Evolutionary conservation across 257 asterid genomes (phyloP).

Genomic region (Cinchona pubescens): DNA sequence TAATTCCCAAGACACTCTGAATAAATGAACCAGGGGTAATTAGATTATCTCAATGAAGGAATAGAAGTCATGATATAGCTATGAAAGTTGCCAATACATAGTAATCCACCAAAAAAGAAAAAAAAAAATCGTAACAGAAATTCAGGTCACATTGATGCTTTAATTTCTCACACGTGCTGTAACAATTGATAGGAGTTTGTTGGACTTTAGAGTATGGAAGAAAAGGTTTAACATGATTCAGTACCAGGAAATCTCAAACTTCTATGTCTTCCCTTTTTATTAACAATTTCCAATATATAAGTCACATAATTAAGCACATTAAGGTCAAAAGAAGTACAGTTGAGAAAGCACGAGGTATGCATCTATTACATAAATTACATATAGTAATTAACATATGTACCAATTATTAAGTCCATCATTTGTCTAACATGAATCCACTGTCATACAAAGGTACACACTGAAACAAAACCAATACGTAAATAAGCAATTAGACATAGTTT

Average conservation of each 20-base stretch:
- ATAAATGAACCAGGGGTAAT: not conserved
- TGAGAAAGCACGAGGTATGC: not conserved
- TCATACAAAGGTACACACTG: not conserved
- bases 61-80: not conserved
- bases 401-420: not conserved
- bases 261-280: not conserved
- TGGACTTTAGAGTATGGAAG: too few species aligned
- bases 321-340: not conserved
- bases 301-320: not conserved
- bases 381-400: not conserved
- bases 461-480: not conserved
- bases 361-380: not conserved
- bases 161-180: not conserved
- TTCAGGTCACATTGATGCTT: too few species aligned
- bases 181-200: too few species aligned
- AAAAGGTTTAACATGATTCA: not conserved
- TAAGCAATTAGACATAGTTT: too few species aligned
- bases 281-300: not conserved
- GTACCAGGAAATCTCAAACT: not conserved
- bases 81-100: not conserved
- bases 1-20: slow-evolving; percentile 92
- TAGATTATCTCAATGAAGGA: not conserved
- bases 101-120: not conserved
- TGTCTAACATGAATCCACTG: not conserved
- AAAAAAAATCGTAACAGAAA: not conserved